Percentiles rank a stretch among this genome's conserved stretches.
Evolutionary conservation across 2,329 filamentous ascomycete genomes (phyloP).

Genomic region (Diaporthe caulivora): DNA sequence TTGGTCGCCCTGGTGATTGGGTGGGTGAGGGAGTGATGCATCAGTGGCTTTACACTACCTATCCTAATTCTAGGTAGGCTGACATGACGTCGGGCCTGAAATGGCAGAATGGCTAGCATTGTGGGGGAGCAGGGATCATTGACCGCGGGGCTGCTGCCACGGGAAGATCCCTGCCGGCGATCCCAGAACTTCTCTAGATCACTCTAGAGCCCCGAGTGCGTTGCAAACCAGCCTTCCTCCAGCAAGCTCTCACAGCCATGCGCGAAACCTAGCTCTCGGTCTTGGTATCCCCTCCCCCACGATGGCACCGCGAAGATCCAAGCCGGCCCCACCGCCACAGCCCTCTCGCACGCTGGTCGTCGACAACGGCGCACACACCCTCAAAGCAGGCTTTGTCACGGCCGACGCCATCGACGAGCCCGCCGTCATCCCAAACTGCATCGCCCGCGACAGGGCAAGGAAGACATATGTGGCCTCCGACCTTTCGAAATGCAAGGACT

Average conservation of each 20-base stretch:
- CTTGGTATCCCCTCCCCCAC: neutral
- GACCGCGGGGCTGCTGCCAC: neutral
- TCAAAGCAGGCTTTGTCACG: conserved; percentile 87
- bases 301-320: conserved; percentile 58
- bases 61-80: no score
- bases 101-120: no score
- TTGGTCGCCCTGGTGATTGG: neutral
- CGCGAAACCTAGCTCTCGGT: neutral
- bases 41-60: no score
- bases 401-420: conserved; percentile 66
- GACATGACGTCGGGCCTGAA: neutral
- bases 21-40: neutral
- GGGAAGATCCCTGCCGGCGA: conserved; percentile 9
- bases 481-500: conserved; percentile 84
- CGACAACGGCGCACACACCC: conserved; percentile 91
- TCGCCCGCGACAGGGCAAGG: conserved; percentile 84
- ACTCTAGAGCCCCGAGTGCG: no score
- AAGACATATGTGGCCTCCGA: conserved; percentile 85
- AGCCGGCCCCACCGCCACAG: conserved; percentile 62
- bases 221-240: neutral
- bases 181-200: neutral
- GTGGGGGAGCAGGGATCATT: neutral
- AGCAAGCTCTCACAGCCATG: neutral
- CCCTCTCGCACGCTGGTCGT: conserved; percentile 82
- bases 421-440: conserved; percentile 85